Conservation (phyloP, 1,284 basidiomycete species). For the Neonothopanus nambi region DNA sequence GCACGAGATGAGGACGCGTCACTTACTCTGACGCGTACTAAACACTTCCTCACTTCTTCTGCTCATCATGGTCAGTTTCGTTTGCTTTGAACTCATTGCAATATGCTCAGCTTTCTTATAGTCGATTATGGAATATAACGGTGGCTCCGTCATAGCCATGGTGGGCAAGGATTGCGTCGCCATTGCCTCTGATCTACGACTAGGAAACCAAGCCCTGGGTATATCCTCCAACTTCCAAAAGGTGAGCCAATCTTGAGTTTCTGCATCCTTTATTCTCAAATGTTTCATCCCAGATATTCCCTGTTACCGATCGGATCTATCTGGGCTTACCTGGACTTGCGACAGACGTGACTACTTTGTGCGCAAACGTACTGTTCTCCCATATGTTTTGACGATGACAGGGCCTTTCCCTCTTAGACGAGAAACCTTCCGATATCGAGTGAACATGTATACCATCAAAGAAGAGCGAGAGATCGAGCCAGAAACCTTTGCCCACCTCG, state of each 20-base stretch:
- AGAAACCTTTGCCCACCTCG: conserved; percentile 93
- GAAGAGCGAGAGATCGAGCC: conserved; percentile 98
- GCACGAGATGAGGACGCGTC: conserved; percentile 27
- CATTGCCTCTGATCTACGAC: conserved; percentile 93
- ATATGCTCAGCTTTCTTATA: conserved; percentile 26
- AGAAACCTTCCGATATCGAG: conserved; percentile 88
- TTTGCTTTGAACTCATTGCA: background rate
- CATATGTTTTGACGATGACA: conserved; percentile 11
- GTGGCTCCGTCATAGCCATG: conserved; percentile 99
- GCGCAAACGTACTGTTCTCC: conserved; percentile 31
- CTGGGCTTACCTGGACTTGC: conserved; percentile 93
- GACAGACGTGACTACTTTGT: conserved; percentile 92
- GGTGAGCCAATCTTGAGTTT: conserved; percentile 55
- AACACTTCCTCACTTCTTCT: conserved; percentile 19
- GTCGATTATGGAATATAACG: conserved; percentile 89
- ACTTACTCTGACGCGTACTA: conserved; percentile 31
- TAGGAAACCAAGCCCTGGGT: conserved; percentile 89
- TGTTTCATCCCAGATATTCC: conserved; percentile 72
- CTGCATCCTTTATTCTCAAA: background rate
- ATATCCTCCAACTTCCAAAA: conserved; percentile 95
- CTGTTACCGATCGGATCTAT: conserved; percentile 91
- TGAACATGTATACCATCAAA: conserved; percentile 99
- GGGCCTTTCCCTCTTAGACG: conserved; percentile 47
- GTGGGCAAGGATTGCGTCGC: conserved; percentile 98
- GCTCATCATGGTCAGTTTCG: conserved; percentile 41